Conservation (phyloP, 345 rosid genomes). For the Citrus reticulata region DNA sequence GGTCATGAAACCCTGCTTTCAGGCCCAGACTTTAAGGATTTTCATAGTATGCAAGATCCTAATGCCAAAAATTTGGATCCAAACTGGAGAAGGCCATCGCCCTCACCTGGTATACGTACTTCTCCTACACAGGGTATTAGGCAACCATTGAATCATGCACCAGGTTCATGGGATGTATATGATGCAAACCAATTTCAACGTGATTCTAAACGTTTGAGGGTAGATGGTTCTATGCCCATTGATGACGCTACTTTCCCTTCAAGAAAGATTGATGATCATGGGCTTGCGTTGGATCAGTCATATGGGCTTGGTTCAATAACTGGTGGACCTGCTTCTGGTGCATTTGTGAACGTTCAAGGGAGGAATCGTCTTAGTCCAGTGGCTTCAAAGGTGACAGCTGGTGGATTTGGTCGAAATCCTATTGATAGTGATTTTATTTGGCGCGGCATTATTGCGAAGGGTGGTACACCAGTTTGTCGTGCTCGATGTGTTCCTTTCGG, state of each 20-base stretch:
- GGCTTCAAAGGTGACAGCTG: conserved; percentile 26
- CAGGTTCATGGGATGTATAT: conserved; percentile 73
- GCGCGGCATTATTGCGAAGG: conserved; percentile 77
- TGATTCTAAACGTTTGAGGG: conserved; percentile 64
- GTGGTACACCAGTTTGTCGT: conserved; percentile 73
- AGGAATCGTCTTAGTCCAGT: conserved; percentile 44
- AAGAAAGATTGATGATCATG: conserved; percentile 51
- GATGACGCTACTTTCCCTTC: conserved; percentile 48
- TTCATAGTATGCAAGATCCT: conserved; percentile 30
- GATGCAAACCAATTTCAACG: conserved; percentile 57
- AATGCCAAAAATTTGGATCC: conserved; percentile 31
- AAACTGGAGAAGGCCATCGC: conserved; percentile 69
- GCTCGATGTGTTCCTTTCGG: conserved; percentile 71
- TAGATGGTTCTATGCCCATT: conserved; percentile 44
- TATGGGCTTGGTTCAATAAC: conserved; percentile 43
- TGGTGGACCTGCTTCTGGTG: conserved; percentile 33
- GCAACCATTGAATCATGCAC: conserved; percentile 45
- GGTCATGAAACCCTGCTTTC: conserved; percentile 44
- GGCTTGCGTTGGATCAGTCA: conserved; percentile 38
- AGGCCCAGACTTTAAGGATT: conserved; percentile 53
- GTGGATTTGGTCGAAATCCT: conserved; percentile 30
- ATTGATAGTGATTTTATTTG: conserved; percentile 58
- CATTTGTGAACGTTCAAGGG: conserved; percentile 32
- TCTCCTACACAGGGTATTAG: conserved; percentile 54
- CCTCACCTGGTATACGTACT: conserved; percentile 49